Base-by-base conservation (phyloP, 176 grass and related monocot genomes). In the Avena eriantha region DNA sequence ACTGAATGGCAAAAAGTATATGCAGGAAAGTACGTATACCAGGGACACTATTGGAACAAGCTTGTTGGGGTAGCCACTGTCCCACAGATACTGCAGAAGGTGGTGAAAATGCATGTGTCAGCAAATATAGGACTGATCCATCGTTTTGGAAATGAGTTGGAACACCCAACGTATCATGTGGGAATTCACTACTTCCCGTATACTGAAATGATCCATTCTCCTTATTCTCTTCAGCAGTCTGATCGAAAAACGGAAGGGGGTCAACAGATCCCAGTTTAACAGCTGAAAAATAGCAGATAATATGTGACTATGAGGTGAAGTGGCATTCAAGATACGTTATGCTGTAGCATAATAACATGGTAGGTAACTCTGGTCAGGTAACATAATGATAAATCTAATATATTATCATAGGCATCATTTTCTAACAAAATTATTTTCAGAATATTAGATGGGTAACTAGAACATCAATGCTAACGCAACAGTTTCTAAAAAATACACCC, bases 141-240 rank as follows among this genome's bases (percentile, higher is more conserved):
- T 95, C 93, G 90, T 98, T 98, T 82, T 92, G 81, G 56, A 98
- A 98, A 87, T 98, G 90, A 88, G 88, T 95, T 89, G 93, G 93
- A 60, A 94, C 74, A 87, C 95, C 95, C 73, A 95, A 86, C 67
- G 68, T 39, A 83, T 76, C 83, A 76, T 85, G 75, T 79, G 89
- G 58, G 80, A 80, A 81, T 35, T 84, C 80, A 39, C 11, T 73
- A 80, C 57, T 79, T 84, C 73, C 83, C 57, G 73, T 68, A 54
- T 84, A 47, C 89, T 79, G 26, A 90, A 80, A 82, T 24, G 54
- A 80, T 85, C 88, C 79, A 47, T 80, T 90, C 29, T 74, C 64
- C 55, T 89, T 90, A 22, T 85, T 92, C 31, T 66, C 70, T 67
- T 89, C 82, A 24, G 79, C 80, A 78, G 81, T 90, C 41, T 87